Percentiles rank a stretch among this genome's conserved stretches.
Evolutionary conservation across 2,329 filamentous ascomycete genomes (phyloP).

Genomic region (Pestalotiopsis sp.): DNA sequence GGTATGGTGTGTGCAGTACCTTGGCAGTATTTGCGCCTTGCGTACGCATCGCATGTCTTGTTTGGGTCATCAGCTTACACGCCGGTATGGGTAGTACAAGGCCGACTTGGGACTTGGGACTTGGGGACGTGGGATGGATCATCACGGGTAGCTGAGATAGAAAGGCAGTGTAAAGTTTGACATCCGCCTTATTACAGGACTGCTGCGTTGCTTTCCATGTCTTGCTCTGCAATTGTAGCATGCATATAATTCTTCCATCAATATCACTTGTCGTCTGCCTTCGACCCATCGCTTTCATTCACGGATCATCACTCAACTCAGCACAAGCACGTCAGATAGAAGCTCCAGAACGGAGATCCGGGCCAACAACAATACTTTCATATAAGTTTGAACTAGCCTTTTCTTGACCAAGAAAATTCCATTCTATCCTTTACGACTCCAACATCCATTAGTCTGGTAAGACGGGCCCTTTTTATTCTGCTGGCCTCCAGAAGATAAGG

Average conservation of each 20-base stretch:
- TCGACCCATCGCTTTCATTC: not conserved
- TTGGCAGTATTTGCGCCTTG: not conserved
- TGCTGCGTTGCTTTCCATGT: not conserved
- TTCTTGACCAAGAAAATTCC: slow-evolving; percentile 1
- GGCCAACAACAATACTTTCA: not conserved
- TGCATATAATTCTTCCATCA: not conserved
- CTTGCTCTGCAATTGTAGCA: not conserved
- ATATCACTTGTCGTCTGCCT: not conserved
- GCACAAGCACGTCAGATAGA: not conserved
- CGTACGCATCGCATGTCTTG: not conserved
- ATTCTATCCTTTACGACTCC: slow-evolving; percentile 10
- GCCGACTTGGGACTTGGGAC: too few relatives aligned
- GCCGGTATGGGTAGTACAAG: too few relatives aligned
- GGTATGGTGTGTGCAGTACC: not conserved
- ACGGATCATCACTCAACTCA: not conserved
- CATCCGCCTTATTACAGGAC: too few relatives aligned
- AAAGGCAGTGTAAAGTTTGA: too few relatives aligned
- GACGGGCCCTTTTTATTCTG: not conserved
- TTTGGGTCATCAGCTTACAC: too few relatives aligned
- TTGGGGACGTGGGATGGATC: too few relatives aligned
- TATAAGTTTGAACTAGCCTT: not conserved
- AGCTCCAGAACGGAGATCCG: not conserved
- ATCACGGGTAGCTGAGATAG: too few relatives aligned
- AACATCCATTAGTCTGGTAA: not conserved
- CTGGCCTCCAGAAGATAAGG: not conserved